Evolutionary conservation across 371 early-diverging fungal species (phyloP).

Genomic region (Haplosporangium sp.): DNA sequence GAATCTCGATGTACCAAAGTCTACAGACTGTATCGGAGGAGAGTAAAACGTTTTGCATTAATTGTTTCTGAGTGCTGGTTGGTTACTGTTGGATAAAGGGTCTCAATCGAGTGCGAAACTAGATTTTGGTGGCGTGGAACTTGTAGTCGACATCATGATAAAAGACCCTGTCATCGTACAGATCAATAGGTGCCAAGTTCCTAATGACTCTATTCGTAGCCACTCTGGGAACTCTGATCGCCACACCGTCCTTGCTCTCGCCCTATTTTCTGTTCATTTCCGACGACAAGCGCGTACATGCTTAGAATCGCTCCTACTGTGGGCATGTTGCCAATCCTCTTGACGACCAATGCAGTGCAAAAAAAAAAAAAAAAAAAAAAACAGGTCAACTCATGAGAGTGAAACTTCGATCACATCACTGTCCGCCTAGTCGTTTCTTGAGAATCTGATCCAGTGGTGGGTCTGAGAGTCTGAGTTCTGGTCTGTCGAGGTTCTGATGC

Average conservation of each 20-base stretch:
- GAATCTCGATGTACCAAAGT: conserved; percentile 96
- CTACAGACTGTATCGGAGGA: conserved; percentile 87
- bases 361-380: conserved; percentile 58
- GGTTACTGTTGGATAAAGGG: neutral
- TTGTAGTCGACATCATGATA: conserved; percentile 89
- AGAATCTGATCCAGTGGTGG: conserved; percentile 54
- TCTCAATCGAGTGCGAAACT: conserved; percentile 78
- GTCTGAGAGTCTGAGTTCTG: conserved; percentile 26
- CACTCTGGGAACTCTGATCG: conserved; percentile 84
- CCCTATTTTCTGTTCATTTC: conserved; percentile 95
- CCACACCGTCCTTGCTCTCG: conserved; percentile 90
- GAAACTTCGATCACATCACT: conserved; percentile 49
- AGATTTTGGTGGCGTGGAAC: conserved; percentile 88
- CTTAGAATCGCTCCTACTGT: conserved; percentile 84
- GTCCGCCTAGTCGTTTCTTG: conserved; percentile 50
- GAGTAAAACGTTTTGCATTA: no score
- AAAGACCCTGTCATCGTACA: conserved; percentile 95
- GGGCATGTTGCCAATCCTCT: conserved; percentile 88
- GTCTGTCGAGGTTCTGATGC: conserved; percentile 28
- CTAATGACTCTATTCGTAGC: conserved; percentile 91
- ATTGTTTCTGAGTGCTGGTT: conserved; percentile 79
- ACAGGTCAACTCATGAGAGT: conserved; percentile 46
- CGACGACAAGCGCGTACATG: conserved; percentile 95
- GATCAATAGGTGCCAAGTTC: conserved; percentile 84
- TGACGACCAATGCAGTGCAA: conserved; percentile 80